Evolutionary conservation across 2,329 filamentous ascomycete genomes (phyloP), one percentile per base, ranked within the genome.

Genomic region (Cordyceps farinosa): DNA sequence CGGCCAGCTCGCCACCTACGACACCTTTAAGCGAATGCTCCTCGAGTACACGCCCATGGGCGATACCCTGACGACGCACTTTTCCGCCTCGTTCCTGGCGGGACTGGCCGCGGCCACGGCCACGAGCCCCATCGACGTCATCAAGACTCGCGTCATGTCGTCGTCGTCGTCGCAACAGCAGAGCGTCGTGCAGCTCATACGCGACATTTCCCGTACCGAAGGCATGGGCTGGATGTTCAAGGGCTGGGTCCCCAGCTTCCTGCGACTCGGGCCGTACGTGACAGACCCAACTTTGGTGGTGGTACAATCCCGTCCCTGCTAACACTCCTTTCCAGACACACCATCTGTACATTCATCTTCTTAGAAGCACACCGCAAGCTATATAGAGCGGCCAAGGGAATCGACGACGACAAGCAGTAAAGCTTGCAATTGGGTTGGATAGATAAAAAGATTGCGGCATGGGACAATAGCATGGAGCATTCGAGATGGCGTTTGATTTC

Each of bases 121-220:
- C 13, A 95, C 90, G 68, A 92, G 87, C 63, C 92, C 92, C 0
- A 88, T 96, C 57, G 92, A 96, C 75, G 92, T 96, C 36, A 88
- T 96, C 77, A 96, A 96, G 82, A 96, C 92, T 10, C 82, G 90
- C 30, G 85, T 96, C 70, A 96, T 96, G 92, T 90, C 87, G 66
- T 84, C 87, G 30, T 84, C 87, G 30, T 76, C 77, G 55, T 74
- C 78, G 48, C 74, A 78, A 48, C 74, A 78, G 65, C 71, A 79
- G 66, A 80, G 83, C 32, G 76, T 95, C 36, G 67, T 84, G 3
- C 79, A 78, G 62, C 74, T 92, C 29, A 76, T 96, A 61, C 77
- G 79, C 48, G 86, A 90, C 51, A 87, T 93, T 38, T 90, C 87
- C 67, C 82, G 80, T 61, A 78, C 84, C 22, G 90, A 96, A 72